Evolutionary conservation across 345 rosid genomes (phyloP).

Genomic region (Populus tremula): DNA sequence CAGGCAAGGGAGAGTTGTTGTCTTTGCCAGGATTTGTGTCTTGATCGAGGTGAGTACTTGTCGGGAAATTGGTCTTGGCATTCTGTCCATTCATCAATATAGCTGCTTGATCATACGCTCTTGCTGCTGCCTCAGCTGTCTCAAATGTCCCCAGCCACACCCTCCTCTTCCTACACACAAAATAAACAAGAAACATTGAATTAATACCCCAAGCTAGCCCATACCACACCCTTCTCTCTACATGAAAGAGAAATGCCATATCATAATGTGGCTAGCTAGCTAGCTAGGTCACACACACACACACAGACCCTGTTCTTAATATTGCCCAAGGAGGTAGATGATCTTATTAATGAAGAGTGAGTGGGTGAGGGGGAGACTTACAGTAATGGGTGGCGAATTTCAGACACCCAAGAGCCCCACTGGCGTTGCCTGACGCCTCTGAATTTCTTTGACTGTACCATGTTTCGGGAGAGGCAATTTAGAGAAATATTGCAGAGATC

Average conservation of each 20-base stretch:
- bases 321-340: neutral
- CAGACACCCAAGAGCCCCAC: constrained; percentile 94
- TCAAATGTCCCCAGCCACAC: constrained; percentile 83
- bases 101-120: constrained; percentile 70
- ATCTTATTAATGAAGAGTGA: constrained; percentile 20
- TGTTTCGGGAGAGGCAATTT: constrained; percentile 13
- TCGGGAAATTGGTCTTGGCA: constrained; percentile 71
- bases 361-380: constrained; percentile 25
- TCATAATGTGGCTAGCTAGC: neutral
- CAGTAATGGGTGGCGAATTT: constrained; percentile 80
- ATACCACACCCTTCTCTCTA: neutral
- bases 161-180: constrained; percentile 55
- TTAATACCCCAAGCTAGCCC: neutral
- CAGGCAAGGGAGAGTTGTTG: constrained; percentile 21
- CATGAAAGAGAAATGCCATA: neutral
- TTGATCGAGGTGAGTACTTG: constrained; percentile 2
- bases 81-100: constrained; percentile 63
- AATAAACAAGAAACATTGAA: neutral
- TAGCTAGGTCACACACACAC: neutral
- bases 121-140: constrained; percentile 76
- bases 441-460: constrained; percentile 74
- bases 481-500: constrained; percentile 7
- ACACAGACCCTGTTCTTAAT: neutral
- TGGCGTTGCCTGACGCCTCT: constrained; percentile 87
- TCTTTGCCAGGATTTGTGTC: neutral